phyloP scores from a whole-genome alignment of 2,329 filamentous ascomycete species.

The Colletotrichum godetiae region DNA sequence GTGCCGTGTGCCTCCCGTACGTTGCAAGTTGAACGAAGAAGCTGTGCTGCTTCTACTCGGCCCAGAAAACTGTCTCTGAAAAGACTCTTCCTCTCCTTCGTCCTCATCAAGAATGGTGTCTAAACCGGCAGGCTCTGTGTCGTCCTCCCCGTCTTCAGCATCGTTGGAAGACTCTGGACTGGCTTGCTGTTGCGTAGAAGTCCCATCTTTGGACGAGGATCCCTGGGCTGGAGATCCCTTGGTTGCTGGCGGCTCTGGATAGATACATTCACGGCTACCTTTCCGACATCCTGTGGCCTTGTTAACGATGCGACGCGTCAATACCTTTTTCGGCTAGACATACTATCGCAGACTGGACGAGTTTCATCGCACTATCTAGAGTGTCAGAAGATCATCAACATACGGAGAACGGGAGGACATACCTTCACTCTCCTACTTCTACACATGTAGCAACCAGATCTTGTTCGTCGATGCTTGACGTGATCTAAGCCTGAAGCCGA shows the following conservation, averaged over 20 bases:
- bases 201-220: constrained; percentile 52
- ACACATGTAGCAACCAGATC: constrained; percentile 95
- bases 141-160: constrained; percentile 59
- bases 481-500: constrained; percentile 69
- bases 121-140: constrained; percentile 52
- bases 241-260: constrained; percentile 75
- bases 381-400: constrained; percentile 30
- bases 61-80: constrained; percentile 37
- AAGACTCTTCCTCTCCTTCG: constrained; percentile 47
- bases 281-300: constrained; percentile 80
- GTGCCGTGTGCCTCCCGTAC: constrained; percentile 50
- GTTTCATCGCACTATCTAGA: constrained; percentile 85
- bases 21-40: constrained; percentile 50
- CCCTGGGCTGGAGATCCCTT: constrained; percentile 50
- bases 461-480: constrained; percentile 91
- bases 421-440: constrained; percentile 87
- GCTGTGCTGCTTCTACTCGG: constrained; percentile 51
- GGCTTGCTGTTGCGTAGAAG: constrained; percentile 50
- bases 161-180: constrained; percentile 68
- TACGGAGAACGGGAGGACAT: constrained; percentile 37
- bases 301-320: constrained; percentile 42
- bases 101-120: constrained; percentile 68
- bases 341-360: constrained; percentile 86
- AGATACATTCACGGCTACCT: constrained; percentile 89
- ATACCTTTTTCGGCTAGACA: constrained; percentile 41